Evolutionary conservation across 345 rosid species (phyloP).

Genomic region (Gossypium sturtianum): DNA sequence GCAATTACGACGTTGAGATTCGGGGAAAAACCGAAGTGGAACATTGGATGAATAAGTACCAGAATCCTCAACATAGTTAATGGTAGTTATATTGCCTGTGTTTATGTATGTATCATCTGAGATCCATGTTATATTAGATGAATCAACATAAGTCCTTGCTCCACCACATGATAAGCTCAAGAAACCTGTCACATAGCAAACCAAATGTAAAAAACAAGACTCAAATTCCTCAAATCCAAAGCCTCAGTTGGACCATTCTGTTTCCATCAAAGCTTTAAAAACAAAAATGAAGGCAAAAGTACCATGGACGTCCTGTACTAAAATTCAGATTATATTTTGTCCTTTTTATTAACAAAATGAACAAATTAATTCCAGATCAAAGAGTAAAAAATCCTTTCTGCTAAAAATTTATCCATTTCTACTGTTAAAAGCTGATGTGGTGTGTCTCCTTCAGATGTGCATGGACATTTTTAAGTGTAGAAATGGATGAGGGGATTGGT

Average conservation of each 20-base stretch:
- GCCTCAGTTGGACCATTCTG: too few relatives aligned
- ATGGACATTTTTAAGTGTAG: too few relatives aligned
- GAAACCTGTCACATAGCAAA: conserved; percentile 50
- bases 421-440: too few relatives aligned
- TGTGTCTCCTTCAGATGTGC: too few relatives aligned
- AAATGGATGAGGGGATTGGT: too few relatives aligned
- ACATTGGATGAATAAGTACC: conserved; percentile 16
- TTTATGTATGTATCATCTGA: conserved; percentile 48
- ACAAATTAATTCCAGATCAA: too few relatives aligned
- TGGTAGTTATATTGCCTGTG: conserved; percentile 47
- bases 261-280: background rate
- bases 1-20: conserved; percentile 38
- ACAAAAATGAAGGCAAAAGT: background rate
- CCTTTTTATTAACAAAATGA: too few relatives aligned
- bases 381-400: too few relatives aligned
- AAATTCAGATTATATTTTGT: too few relatives aligned
- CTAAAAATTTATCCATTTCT: too few relatives aligned
- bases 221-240: too few relatives aligned
- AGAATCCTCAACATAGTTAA: background rate
- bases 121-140: conserved; percentile 60
- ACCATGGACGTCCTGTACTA: too few relatives aligned
- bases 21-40: conserved; percentile 65
- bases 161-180: conserved; percentile 84
- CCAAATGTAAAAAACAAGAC: background rate
- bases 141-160: conserved; percentile 31